Base-by-base conservation (phyloP, 164 flowering plant species). In the Berberis vulgaris region DNA sequence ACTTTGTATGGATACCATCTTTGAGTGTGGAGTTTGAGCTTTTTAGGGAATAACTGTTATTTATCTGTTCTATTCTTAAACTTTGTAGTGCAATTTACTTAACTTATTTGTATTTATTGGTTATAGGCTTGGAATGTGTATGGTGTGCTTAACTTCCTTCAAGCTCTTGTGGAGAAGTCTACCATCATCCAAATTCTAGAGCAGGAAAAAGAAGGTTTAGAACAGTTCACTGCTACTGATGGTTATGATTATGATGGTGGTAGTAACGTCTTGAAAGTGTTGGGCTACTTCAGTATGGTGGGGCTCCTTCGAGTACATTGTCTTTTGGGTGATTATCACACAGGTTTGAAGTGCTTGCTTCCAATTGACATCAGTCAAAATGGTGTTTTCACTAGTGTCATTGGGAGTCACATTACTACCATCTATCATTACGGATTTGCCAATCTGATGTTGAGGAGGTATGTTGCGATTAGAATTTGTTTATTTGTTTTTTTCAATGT, bases 141-240 rank as follows among this genome's bases (percentile, higher is more conserved):
- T 72, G 99, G 97, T 64, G 97, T 91, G 65, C 96, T 95, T 67
- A 95, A 95, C 75, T 91, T 63, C 73, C 74, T 91, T 79, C 92
- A 95, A 85, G 99, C 99, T 43, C 89, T 95, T n/a, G 92, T 95
- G 70, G 97, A 95, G 83, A 95, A 88, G 76, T 95, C 97, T 10
- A 65, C 55, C 65, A 95, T 95, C 65, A 82, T 80, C 65, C 86
- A 89, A 64, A 88, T 95, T 60, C 73, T 95, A 68, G 94, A 91
- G 80, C 84, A 75, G 74, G 99, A 95, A 75, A 95, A 95, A 77
- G 92, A 87, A 75, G 99, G 97, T 45, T 73, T 81, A 66, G 97
- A 82, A 65, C 90, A 89, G 71, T 91, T 95, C 73, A 89, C 97
- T 53, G 84, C 96, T 49, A 89, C 85, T 49, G 99, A 95, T 80